phyloP scores from a whole-genome alignment of 1,284 basidiomycete genomes.

The Puccinia horiana region DNA sequence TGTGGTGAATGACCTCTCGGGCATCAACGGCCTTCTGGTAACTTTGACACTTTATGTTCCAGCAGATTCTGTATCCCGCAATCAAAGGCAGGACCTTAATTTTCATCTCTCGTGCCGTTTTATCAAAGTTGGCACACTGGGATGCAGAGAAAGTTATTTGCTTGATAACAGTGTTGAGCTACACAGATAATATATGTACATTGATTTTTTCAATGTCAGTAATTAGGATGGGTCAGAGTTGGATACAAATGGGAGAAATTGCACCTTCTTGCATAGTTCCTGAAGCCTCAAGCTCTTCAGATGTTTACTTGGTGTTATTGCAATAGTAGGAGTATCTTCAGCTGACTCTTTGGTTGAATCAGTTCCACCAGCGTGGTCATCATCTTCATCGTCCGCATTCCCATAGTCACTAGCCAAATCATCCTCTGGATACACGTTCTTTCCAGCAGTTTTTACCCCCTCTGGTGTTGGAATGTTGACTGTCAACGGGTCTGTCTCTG shows the following conservation, averaged over 20 bases:
- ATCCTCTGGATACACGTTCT: neutral
- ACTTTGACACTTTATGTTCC: neutral
- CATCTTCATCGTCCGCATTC: neutral
- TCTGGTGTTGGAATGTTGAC: neutral
- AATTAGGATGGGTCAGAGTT: too few species aligned
- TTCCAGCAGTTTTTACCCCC: neutral
- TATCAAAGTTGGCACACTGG: neutral
- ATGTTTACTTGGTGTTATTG: neutral
- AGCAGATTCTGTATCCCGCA: neutral
- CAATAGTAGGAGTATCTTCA: neutral
- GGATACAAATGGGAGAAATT: too few species aligned
- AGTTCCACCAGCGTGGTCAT: neutral
- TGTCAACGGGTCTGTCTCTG: neutral
- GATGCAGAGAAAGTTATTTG: neutral
- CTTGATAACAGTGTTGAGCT: neutral
- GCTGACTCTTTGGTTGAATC: neutral
- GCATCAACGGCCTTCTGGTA: neutral
- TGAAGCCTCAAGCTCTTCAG: neutral
- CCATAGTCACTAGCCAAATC: neutral
- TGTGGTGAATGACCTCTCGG: neutral
- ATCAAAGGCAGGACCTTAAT: conserved; percentile 1
- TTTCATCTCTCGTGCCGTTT: neutral
- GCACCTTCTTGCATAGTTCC: neutral
- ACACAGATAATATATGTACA: too few species aligned
- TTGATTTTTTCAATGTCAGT: too few species aligned